Evolutionary conservation across 495 filamentous ascomycete genomes (phyloP), one percentile per base, ranked within the genome.

Genomic region (Daldinia vernicosa): DNA sequence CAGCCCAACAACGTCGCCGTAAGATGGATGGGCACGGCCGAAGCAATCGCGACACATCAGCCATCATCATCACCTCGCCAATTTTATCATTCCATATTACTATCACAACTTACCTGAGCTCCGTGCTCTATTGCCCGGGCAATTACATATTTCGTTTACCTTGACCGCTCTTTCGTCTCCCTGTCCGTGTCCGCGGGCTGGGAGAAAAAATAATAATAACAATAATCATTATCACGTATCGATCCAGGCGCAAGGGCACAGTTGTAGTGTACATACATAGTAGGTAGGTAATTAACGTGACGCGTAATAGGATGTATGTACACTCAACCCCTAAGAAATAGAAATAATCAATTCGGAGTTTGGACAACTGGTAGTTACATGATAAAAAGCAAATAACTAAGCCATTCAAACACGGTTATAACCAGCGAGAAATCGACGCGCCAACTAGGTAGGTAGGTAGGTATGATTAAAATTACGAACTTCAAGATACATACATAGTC

Each of bases 91-190:
- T 35, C 4, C 12, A 4, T 35, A 35, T 24, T n/a, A n/a, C n/a
- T 55, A 61, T 61, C 56, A 30, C 30, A 27, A 17, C 26, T 22
- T 47, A 28, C 30, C 37, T 45, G 22, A 59, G 26, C 15, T 52
- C 14, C 6, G 15, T 53, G 22, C 43, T 47, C 14, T 26, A 19
- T 56, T 19, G 53, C 3, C 27, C n/a, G 6, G 1, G 12, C 17
- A 47, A 47, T 22, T 22, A n/a, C n/a, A n/a, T n/a, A 47, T 27
- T 53, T 53, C 26, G 4, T 53, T 56, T 30, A n/a, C 51, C 40
- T 65, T 71, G 68, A 71, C 68, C 68, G 68, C 68, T 66, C 51
- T 71, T 71, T 66, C 15, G 43, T n/a, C 55, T 55, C 52, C 52
- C 52, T 55, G 28, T 32, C 14, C 53, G 53, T 8, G n/a, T 55